phyloP scores from a whole-genome alignment of 169 alveolate genomes.

The Eimeria necatrix region DNA sequence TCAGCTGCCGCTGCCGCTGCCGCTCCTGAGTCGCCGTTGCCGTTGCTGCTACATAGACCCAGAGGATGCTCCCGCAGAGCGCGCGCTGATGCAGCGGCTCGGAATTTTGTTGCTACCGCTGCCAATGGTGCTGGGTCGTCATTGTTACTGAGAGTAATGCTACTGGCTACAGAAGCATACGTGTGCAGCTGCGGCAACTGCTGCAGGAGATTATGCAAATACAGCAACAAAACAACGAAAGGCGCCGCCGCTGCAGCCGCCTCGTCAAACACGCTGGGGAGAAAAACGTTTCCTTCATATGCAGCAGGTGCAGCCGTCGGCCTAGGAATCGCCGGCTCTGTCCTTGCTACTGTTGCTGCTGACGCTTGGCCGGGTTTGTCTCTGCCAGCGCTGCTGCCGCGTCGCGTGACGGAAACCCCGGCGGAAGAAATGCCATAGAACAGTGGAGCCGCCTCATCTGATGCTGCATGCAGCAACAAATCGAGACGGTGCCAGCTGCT shows the following conservation, averaged over 20 bases:
- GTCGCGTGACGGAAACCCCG: constrained; percentile 20
- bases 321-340: constrained; percentile 12
- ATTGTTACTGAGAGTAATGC: neutral
- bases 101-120: constrained; percentile 18
- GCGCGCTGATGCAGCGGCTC: constrained; percentile 61
- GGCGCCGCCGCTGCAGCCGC: constrained; percentile 57
- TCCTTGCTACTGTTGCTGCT: neutral
- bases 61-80: constrained; percentile 44
- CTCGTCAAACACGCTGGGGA: constrained; percentile 35
- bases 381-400: constrained; percentile 12
- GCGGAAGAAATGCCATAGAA: constrained; percentile 44
- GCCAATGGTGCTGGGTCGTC: neutral
- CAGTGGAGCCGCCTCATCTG: constrained; percentile 77
- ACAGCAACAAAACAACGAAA: constrained; percentile 47
- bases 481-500: constrained; percentile 69
- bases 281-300: neutral
- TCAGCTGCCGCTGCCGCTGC: constrained; percentile 28
- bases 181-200: constrained; percentile 52
- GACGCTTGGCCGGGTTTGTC: neutral
- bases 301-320: constrained; percentile 31
- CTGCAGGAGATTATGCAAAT: constrained; percentile 58
- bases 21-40: constrained; percentile 15
- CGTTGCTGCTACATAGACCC: constrained; percentile 55
- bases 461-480: constrained; percentile 64
- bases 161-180: constrained; percentile 44